These are phyloP conservation scores for Penicillium crystallinum DNA, from an alignment of 495 filamentous ascomycete species.

Conservation along the genomic window DNA sequence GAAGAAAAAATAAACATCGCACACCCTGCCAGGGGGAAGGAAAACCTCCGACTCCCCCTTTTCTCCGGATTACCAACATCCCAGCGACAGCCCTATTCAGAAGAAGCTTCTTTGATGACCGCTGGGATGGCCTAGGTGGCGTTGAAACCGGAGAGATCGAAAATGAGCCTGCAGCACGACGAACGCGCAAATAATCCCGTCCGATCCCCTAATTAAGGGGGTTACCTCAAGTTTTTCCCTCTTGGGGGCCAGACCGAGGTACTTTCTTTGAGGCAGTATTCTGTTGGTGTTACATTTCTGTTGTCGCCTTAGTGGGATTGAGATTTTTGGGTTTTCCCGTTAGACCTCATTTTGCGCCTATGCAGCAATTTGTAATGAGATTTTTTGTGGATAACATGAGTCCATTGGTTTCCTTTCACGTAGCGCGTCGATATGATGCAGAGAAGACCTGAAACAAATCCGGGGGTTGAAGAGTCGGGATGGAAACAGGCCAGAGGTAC, in stretches of 20 bases:
- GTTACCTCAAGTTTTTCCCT: neutral
- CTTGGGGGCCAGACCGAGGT: neutral
- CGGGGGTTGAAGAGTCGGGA: conserved; percentile 6
- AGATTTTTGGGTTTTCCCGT: neutral
- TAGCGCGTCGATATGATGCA: no score
- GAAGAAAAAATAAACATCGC: no score
- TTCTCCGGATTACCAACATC: conserved; percentile 11
- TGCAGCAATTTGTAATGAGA: conserved; percentile 9
- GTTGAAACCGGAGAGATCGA: conserved; percentile 21
- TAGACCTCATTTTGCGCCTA: conserved; percentile 6
- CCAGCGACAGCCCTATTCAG: conserved; percentile 14
- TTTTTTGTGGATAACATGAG: no score
- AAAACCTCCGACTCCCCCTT: neutral
- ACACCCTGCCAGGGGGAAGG: neutral
- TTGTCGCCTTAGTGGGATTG: neutral
- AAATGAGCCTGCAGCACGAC: conserved; percentile 17
- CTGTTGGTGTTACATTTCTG: neutral
- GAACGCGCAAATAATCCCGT: conserved; percentile 17
- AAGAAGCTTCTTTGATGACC: conserved; percentile 22
- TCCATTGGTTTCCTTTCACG: no score
- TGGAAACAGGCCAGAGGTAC: neutral
- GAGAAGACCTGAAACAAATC: conserved; percentile 6
- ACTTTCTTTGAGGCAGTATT: neutral
- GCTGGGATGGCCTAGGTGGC: conserved; percentile 22
- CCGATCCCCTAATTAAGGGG: conserved; percentile 1